Base-by-base conservation (phyloP, 176 grass and related monocot genomes). In the Triticum dicoccoides region DNA sequence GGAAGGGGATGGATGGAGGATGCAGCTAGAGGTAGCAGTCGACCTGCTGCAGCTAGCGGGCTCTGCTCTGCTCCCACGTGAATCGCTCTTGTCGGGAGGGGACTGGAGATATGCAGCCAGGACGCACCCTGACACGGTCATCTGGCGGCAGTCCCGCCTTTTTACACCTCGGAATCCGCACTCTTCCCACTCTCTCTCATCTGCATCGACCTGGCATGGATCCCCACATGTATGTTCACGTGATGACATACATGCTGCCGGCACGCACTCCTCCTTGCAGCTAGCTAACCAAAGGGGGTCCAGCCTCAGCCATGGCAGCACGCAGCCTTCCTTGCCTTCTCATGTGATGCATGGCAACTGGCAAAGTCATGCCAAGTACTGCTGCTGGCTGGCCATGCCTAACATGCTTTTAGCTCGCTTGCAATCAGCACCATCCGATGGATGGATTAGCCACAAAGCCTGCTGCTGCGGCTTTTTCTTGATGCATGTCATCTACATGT, bases 11-110 rank as follows among this genome's bases (percentile, higher is more conserved):
- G 74, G 47, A 12, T 30, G 29, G 74, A 77, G 29, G 18, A 23
- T 23, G 52, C 54, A 20, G 54, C 54, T 58, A 58, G 54, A 58
- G 54, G 1, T 58, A 58, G 54, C 54, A 18, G 49, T 52, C 49
- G 49, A 52, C 49, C 49, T 49, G 45, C 38, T 17, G 12, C 5
- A 5, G 39, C 10, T 9, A 11, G 32, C 14, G 13, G 25, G 21
- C 49, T 52, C 49, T 52, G 49, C 49, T 61, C 86, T 90, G 91
- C 89, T 90, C 86, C 84, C 96, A 98, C 91, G 93, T 98, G 97
- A 96, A 89, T 51, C 79, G 85, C 15, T 65, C 85, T 88, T 89
- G 82, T 92, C 86, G 76, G 80, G 90, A 89, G 63, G 87, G 85
- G 90, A 88, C 82, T 89, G 91, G 85, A 89, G 90, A 89, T 87